Percentiles rank a stretch among this genome's conserved stretches.
These are phyloP conservation scores for Casuarina equisetifolia DNA, from an alignment of 306 rosid genomes.

Conservation along the genomic window DNA sequence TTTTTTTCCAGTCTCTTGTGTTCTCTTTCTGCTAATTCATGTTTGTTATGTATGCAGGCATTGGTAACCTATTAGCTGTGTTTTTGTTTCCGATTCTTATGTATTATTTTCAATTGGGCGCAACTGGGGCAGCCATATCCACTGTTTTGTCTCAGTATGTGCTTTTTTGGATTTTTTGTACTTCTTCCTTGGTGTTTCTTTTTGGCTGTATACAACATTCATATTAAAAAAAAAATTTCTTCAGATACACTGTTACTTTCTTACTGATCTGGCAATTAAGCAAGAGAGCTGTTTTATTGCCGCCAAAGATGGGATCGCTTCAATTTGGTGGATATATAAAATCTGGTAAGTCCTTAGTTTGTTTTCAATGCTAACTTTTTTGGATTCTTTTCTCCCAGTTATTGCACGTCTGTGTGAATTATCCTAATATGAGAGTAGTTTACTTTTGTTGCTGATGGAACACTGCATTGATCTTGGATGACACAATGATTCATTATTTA, in stretches of 20 bases:
- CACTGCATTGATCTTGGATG: neutral
- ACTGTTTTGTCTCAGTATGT: conserved; percentile 93
- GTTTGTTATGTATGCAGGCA: conserved; percentile 55
- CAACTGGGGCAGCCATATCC: conserved; percentile 87
- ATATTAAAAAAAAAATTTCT: conserved; percentile 19
- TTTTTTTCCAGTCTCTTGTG: conserved; percentile 13
- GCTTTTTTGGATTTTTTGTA: conserved; percentile 19
- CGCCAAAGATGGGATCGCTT: conserved; percentile 80
- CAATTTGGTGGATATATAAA: conserved; percentile 86
- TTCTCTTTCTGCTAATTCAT: conserved; percentile 28
- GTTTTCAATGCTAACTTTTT: neutral
- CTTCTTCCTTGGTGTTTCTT: conserved; percentile 24
- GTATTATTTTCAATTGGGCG: conserved; percentile 74
- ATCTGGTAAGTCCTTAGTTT: conserved; percentile 54
- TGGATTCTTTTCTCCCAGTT: neutral
- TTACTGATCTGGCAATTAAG: conserved; percentile 81
- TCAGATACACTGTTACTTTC: conserved; percentile 77
- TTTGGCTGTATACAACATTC: conserved; percentile 23
- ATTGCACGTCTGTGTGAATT: neutral
- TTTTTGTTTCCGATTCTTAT: conserved; percentile 78
- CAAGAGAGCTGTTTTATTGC: conserved; percentile 69
- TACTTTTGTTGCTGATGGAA: neutral
- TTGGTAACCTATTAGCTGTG: conserved; percentile 77
- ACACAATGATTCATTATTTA: neutral
- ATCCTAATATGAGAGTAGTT: neutral